Evolutionary conservation across 371 early-diverging fungal species (phyloP), one percentile per base, ranked within the genome.

Genomic region (Lichtheimia ornata): DNA sequence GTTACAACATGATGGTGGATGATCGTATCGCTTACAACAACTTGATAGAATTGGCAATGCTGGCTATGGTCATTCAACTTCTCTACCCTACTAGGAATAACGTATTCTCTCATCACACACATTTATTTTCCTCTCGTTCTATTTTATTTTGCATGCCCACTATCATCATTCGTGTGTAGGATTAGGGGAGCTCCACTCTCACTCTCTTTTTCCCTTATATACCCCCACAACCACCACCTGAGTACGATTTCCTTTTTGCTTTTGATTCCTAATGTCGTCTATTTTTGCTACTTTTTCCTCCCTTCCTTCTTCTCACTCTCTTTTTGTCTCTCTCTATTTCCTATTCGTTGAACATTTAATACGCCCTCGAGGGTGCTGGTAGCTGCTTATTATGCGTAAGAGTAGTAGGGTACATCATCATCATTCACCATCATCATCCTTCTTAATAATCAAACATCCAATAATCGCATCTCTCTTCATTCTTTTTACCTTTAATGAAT

Each of bases 71-170:
- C 35, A 35, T 35, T 35, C 35, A 35, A 35, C 0, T 11, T 35
- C 35, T 84, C 88, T 69, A 87, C 79, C 56, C 95, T 73, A 24
- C 95, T 79, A 41, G 88, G 84, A 59, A 94, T 96, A 54, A 92
- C 90, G 49, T 91, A 94, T 92, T 5, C 96, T 78, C 65, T 95
- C 95, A 66, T 93, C 95, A 0, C 97, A 87, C 67, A 94, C 96
- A 71, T 95, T 96, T 5, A 95, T 77, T 9, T 77, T 82, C 43
- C 85, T 81, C 49, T 87, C 83, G 25, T 86, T 88, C 3, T 91
- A 70, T 52, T 79, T 62, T 81, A 81, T 74, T 87, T 57, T 50
- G 83, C 85, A 22, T 82, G 74, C 58, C 86, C 80, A 66, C 85
- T 74, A 49, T 85, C 86, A 49, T 85, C 86, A 50, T 72, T 77